Evolutionary conservation across 805 yeast species (phyloP), one percentile per base, ranked within the genome.

Genomic region (Brettanomyces bruxellensis): DNA sequence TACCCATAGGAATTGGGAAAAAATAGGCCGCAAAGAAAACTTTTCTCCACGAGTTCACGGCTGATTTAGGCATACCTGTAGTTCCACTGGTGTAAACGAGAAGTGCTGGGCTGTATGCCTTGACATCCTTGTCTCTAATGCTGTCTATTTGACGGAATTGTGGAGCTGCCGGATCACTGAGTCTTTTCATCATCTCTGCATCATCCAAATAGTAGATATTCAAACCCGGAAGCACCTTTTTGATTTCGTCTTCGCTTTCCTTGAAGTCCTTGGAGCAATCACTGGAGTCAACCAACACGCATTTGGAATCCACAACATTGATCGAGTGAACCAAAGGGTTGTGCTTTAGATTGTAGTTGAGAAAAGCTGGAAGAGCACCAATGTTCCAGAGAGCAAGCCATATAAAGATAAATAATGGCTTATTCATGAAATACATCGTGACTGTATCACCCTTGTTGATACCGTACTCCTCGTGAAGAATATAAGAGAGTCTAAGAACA

Each of bases 11-110:
- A 51, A 73, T 73, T 1, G 87, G 86, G 58, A 87, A 89, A 25
- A 86, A 59, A 2, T 72, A 64, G 1, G 87, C 68, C 1, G 95
- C 95, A 69, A 84, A 70, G 41, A 73, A 75, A 5, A 85, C 76
- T 64, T 89, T 90, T 56, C 88, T 74, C 96, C 96, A 89, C 4
- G 93, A 82, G 81, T 90, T 81, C 47, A 86, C 83, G 2, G 95
- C 97, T 4, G 96, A 85, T 64, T 90, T 90, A 13, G 98, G 97
- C 50, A 90, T 67, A 0, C 97, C 97, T 0, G 97, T 87, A 5
- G 97, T 91, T 37, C 98, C 98, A 0, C 95, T 86, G 0, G 98
- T 90, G 63, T 83, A 90, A 44, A 90, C 86, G 53, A 86, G 72
- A 52, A 82, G 75, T 22, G 85, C 81, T 4, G 91, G 75, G 46